Evolutionary conservation across 208 protist genomes (phyloP), one percentile per base, ranked within the genome.

Genomic region (Acanthamoeba culbertsoni): DNA sequence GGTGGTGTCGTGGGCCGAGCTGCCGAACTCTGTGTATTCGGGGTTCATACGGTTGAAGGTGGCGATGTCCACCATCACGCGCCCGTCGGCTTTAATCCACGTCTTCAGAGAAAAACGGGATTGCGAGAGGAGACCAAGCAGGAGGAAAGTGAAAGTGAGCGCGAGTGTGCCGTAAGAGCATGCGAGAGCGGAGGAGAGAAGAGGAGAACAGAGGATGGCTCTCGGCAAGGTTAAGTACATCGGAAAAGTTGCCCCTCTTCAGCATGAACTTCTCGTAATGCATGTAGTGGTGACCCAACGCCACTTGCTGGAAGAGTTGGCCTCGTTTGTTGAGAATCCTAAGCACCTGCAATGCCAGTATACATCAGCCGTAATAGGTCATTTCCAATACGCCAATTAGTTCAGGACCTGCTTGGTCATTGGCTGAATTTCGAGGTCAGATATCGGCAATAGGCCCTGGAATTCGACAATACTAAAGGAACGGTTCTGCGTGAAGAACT

Each of bases 321-420:
- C 86, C 86, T 6, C 86, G 33, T n/a, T 77, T 51, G 62, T 35
- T 92, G 33, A 92, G 59, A 43, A 92, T 62, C n/a, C 62, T 18
- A 31, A 92, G 62, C 7, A 92, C 63, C n/a, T n/a, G n/a, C n/a
- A n/a, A n/a, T n/a, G n/a, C n/a, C n/a, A n/a, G n/a, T n/a, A n/a
- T n/a, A n/a, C n/a, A n/a, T n/a, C n/a, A n/a, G n/a, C n/a, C n/a
- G n/a, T n/a, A n/a, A n/a, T n/a, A n/a, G n/a, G n/a, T n/a, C n/a
- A n/a, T n/a, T n/a, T n/a, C n/a, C n/a, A n/a, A n/a, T n/a, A n/a
- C n/a, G n/a, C n/a, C n/a, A n/a, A n/a, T n/a, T n/a, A n/a, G n/a
- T n/a, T n/a, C n/a, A n/a, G n/a, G n/a, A n/a, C n/a, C 28, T 73
- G 59, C 63, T 92, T 71, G 12, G 86, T 92, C 86, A 92, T 92